A percentile compares a stretch with the other conserved stretches of the same genome.
Evolutionary conservation across 2,329 filamentous ascomycete species (phyloP).

Genomic region (Fusarium secorum): DNA sequence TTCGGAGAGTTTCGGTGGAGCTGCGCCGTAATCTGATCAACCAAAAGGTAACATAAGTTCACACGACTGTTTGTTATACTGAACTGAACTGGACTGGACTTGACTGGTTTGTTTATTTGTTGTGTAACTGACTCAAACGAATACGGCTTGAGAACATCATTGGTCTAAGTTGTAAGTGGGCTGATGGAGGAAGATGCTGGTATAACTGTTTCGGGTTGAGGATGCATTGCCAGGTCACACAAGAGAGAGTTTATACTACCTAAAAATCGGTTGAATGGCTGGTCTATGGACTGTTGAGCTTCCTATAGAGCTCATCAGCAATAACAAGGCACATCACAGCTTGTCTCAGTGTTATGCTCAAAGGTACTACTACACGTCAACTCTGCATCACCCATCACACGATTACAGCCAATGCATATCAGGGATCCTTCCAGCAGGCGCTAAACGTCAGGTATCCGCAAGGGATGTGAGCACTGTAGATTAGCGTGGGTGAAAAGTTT

Average conservation of each 20-base stretch:
- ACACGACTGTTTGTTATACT: neutral
- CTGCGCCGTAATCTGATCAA: conserved; percentile 14
- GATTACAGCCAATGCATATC: conserved; percentile 3
- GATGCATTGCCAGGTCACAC: conserved; percentile 37
- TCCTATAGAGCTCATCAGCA: neutral
- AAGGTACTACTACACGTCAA: conserved; percentile 25
- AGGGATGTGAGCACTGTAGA: conserved; percentile 28
- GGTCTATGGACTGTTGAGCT: neutral
- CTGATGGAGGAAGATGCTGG: conserved; percentile 12
- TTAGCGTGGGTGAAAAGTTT: conserved; percentile 29
- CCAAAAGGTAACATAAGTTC: neutral
- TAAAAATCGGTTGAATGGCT: neutral
- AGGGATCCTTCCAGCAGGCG: conserved; percentile 16
- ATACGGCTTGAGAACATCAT: neutral
- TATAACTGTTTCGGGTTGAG: conserved; percentile 10
- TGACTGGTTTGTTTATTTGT: neutral
- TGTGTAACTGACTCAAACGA: neutral
- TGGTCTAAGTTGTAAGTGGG: neutral
- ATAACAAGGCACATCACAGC: neutral
- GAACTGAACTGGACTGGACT: neutral
- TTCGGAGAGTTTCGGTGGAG: conserved; percentile 25
- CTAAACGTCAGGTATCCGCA: conserved; percentile 25
- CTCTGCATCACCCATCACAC: conserved; percentile 23
- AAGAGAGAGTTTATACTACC: neutral
- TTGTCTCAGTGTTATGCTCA: neutral